These are phyloP conservation scores for Scleroderma bovista DNA, from an alignment of 768 basidiomycete genomes.

Conservation along the genomic window DNA sequence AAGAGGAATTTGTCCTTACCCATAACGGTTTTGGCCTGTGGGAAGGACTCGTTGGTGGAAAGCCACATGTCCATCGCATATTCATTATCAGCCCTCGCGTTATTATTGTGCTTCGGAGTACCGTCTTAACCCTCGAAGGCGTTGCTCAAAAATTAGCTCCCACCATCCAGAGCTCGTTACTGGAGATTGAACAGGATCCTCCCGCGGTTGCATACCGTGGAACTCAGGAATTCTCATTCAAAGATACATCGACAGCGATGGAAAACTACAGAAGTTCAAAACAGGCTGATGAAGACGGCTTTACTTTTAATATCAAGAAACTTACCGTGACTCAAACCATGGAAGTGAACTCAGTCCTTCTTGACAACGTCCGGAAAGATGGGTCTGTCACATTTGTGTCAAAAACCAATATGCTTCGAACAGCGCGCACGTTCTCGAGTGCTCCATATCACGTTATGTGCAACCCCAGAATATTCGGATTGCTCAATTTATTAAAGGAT, in stretches of 20 bases:
- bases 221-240: background rate
- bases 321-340: conserved; percentile 10
- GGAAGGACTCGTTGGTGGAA: conserved; percentile 27
- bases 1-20: conserved; percentile 30
- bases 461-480: background rate
- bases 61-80: conserved; percentile 22
- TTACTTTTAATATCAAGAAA: conserved; percentile 26
- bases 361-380: background rate
- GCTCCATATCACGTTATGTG: background rate
- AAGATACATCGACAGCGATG: background rate
- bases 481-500: background rate
- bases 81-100: conserved; percentile 33
- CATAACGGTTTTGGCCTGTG: conserved; percentile 30
- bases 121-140: background rate
- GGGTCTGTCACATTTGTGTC: conserved; percentile 5
- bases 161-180: background rate
- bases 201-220: background rate
- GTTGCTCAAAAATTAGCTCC: background rate
- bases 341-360: conserved; percentile 2
- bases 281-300: conserved; percentile 16
- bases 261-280: conserved; percentile 2
- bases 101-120: conserved; percentile 25
- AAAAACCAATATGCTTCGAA: conserved; percentile 1
- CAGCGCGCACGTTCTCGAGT: background rate
- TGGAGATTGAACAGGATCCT: background rate